Evolutionary conservation across 1,139 yeast species (phyloP).

Genomic region (Geotrichum siamense): DNA sequence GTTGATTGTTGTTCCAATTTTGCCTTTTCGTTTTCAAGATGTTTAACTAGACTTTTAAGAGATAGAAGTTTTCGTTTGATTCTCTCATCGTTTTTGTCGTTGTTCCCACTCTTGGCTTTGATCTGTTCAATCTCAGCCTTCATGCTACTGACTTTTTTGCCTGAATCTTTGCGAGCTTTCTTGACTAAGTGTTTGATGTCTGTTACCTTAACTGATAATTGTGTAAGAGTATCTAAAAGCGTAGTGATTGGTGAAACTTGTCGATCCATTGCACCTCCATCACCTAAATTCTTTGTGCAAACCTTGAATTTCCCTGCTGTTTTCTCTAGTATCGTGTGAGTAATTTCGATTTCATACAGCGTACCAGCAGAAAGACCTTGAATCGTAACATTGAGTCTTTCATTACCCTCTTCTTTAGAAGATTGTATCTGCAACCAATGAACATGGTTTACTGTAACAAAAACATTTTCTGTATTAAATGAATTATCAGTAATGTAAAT

Average conservation of each 20-base stretch:
- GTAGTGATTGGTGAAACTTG: conserved; percentile 36
- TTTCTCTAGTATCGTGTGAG: conserved; percentile 11
- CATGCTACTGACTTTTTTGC: conserved; percentile 31
- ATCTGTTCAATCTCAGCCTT: conserved; percentile 33
- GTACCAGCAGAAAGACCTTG: conserved; percentile 33
- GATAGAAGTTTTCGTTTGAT: conserved; percentile 31
- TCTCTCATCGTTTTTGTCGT: conserved; percentile 35
- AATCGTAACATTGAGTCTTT: conserved; percentile 10
- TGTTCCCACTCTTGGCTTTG: conserved; percentile 29
- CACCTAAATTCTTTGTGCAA: conserved; percentile 16
- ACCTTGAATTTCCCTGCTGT: conserved; percentile 20
- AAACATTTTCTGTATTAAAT: conserved; percentile 26
- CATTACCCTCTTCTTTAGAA: conserved; percentile 19
- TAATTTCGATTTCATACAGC: conserved; percentile 32
- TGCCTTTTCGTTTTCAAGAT: conserved; percentile 32
- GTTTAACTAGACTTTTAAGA: conserved; percentile 31
- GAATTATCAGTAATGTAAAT: background rate
- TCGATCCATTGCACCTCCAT: conserved; percentile 19
- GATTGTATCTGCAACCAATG: conserved; percentile 34
- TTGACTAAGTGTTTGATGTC: conserved; percentile 33
- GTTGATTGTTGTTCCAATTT: conserved; percentile 19
- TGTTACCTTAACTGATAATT: conserved; percentile 31
- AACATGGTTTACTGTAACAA: conserved; percentile 33
- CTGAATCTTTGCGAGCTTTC: conserved; percentile 31
- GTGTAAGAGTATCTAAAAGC: conserved; percentile 33